Evolutionary conservation across 169 alveolate species (phyloP).

Genomic region (Neospora caninum): DNA sequence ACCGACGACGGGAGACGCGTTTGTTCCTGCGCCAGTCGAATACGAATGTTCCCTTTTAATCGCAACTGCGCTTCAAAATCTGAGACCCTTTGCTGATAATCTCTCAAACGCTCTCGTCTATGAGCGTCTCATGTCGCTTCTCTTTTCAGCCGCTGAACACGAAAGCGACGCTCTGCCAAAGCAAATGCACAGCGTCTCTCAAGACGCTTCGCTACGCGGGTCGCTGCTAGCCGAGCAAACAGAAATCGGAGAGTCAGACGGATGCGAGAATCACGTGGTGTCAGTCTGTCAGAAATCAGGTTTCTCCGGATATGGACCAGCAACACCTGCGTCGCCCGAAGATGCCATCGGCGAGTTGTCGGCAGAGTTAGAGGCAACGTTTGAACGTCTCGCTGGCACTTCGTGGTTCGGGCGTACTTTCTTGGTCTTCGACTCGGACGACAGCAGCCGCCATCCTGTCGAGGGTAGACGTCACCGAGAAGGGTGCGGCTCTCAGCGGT

Average conservation of each 20-base stretch:
- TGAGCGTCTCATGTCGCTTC: neutral
- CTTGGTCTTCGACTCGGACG: neutral
- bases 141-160: too few relatives aligned
- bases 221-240: too few relatives aligned
- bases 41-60: neutral
- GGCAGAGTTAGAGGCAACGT: neutral
- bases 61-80: conserved; percentile 5
- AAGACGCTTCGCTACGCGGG: too few relatives aligned
- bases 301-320: neutral
- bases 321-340: neutral
- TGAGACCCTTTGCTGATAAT: neutral
- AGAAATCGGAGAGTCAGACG: too few relatives aligned
- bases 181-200: too few relatives aligned
- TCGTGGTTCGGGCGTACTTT: neutral
- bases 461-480: neutral
- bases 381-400: neutral
- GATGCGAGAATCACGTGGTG: too few relatives aligned
- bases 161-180: too few relatives aligned
- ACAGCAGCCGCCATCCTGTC: neutral
- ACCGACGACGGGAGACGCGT: neutral
- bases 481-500: neutral
- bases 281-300: too few relatives aligned
- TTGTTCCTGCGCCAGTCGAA: neutral
- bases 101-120: neutral
- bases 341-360: neutral